Conservation (phyloP, 2,329 filamentous ascomycete genomes). For the Pseudogymnoascus sp. region DNA sequence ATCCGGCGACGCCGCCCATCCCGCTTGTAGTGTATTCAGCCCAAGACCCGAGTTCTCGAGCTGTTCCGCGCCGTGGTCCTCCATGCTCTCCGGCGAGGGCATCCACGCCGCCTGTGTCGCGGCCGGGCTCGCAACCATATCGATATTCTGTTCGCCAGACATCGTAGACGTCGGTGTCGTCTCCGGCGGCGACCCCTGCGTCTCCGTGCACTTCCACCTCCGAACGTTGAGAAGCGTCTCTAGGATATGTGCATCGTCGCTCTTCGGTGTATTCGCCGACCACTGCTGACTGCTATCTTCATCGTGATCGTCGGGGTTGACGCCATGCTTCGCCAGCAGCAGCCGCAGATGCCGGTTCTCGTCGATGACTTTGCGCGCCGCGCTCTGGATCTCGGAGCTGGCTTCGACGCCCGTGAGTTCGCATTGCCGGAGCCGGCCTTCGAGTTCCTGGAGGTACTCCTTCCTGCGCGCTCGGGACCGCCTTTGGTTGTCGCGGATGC, state of each 20-base stretch:
- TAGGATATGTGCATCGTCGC: conserved; percentile 20
- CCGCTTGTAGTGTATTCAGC: neutral
- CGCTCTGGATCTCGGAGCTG: conserved; percentile 62
- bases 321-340: conserved; percentile 48
- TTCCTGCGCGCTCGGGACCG: conserved; percentile 66
- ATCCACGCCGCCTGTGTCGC: neutral
- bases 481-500: conserved; percentile 69
- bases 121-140: neutral
- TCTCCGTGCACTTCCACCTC: conserved; percentile 14
- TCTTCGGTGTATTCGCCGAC: neutral
- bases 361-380: conserved; percentile 57
- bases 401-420: conserved; percentile 60
- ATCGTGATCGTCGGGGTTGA: neutral
- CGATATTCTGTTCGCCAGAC: neutral
- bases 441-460: conserved; percentile 64
- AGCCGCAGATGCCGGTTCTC: conserved; percentile 59
- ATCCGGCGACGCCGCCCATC: neutral
- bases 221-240: conserved; percentile 22
- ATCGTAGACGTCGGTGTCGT: neutral
- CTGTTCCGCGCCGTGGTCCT: neutral
- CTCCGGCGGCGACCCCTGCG: neutral
- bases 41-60: neutral
- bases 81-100: conserved; percentile 1
- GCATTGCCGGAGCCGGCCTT: conserved; percentile 53
- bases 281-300: neutral